Percentiles rank a stretch among this genome's conserved stretches.
Evolutionary conservation across 768 basidiomycete genomes (phyloP).

Genomic region (Chalciporus piperatus): DNA sequence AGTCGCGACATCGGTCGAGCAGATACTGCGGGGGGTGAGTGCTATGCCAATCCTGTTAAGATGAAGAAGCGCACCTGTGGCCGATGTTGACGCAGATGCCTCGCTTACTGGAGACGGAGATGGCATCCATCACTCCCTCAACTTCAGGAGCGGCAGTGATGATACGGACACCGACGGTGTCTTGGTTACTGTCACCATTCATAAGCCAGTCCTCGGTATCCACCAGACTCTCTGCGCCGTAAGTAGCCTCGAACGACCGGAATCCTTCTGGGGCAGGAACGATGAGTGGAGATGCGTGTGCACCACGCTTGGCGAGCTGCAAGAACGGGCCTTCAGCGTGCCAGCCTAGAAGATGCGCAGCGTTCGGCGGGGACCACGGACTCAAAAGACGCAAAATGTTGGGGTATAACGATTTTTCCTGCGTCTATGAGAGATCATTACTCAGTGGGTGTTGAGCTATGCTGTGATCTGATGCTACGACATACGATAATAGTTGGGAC

Average conservation of each 20-base stretch:
- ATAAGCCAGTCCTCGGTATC: conserved; percentile 69
- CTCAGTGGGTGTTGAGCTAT: not conserved
- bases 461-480: not conserved
- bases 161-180: conserved; percentile 61
- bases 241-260: conserved; percentile 68
- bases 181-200: conserved; percentile 28
- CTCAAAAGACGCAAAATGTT: conserved; percentile 64
- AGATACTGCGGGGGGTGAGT: conserved; percentile 46
- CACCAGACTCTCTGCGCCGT: conserved; percentile 62
- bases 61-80: conserved; percentile 57
- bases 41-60: conserved; percentile 1
- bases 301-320: conserved; percentile 77
- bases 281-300: conserved; percentile 70
- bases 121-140: conserved; percentile 72
- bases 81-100: conserved; percentile 85
- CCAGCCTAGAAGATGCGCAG: conserved; percentile 82
- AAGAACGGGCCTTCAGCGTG: conserved; percentile 92
- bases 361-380: conserved; percentile 59
- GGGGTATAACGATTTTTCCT: conserved; percentile 72
- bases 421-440: conserved; percentile 49
- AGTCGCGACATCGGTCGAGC: conserved; percentile 70
- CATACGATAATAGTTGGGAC: conserved; percentile 72
- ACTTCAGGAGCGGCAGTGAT: conserved; percentile 89
- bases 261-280: conserved; percentile 60
- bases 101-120: conserved; percentile 54